Evolutionary conservation across 768 basidiomycete species (phyloP), one percentile per base, ranked within the genome.

Genomic region (Agaricus blazei): DNA sequence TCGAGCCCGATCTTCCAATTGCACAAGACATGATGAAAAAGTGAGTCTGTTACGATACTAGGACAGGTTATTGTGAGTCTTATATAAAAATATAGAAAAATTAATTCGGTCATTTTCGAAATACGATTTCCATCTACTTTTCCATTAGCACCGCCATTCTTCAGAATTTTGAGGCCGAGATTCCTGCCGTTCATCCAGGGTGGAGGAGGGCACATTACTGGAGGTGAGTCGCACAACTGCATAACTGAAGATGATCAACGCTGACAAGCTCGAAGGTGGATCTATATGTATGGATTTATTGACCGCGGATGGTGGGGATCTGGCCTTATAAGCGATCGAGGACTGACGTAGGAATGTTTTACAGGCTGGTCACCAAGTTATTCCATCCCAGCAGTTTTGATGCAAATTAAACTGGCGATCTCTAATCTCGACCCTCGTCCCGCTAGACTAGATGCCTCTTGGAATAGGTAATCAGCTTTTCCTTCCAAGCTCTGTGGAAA

Each of bases 271-370:
- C 49, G 34, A 58, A 81, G 84, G 85, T 9, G 87, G 86, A 1
- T 85, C 83, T 3, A 86, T 88, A 48, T 88, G 87, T 61, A 87
- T 88, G 85, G 86, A 88, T 64, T 70, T 87, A 6, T 68, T 87
- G 48, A 85, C 84, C 1, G 73, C 82, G 0, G 81, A 84, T 56
- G 85, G 84, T 81, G 52, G 60, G 76, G 11, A 11, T 11, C 43
- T 24, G 4, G n/a, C 56, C 27, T 42, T 12, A 9, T 12, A 4
- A 24, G 14, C 19, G 12, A 45, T 14, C 6, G 8, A 45, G 11
- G 7, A 46, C 11, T 46, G 3, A 15, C 28, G 14, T 5, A 4
- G 11, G 46, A 47, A 19, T 12, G 29, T 26, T 19, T 34, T 52
- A 7, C 43, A 81, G 81, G 84, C 15, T 87, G 86, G 82, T 78